phyloP scores from a whole-genome alignment of 805 yeast genomes.

The Cyberlindnera euphorbiiphila region DNA sequence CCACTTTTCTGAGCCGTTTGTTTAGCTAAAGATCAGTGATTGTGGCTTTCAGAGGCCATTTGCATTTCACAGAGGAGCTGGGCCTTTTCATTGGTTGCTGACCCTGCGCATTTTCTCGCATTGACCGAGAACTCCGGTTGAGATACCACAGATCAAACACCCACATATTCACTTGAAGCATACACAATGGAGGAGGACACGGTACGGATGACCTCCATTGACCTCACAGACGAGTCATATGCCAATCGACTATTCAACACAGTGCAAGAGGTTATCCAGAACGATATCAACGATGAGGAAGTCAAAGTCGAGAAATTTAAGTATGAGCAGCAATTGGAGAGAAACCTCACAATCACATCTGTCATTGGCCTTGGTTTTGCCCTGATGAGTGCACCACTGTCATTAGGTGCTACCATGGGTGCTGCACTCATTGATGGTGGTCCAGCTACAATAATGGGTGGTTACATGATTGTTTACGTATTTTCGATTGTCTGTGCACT shows the following conservation, averaged over 20 bases:
- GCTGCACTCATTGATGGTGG: slow-evolving; percentile 75
- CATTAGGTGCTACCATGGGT: slow-evolving; percentile 68
- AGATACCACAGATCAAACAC: too few species aligned
- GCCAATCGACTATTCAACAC: slow-evolving; percentile 17
- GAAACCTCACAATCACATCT: slow-evolving; percentile 64
- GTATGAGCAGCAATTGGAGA: slow-evolving; percentile 66
- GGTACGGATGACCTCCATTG: slow-evolving; percentile 8
- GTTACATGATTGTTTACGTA: slow-evolving; percentile 64
- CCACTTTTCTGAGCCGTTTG: too few species aligned
- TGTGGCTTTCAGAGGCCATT: too few species aligned
- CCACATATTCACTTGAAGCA: too few species aligned
- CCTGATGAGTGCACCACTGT: slow-evolving; percentile 78
- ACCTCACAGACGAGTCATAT: slow-evolving; percentile 10
- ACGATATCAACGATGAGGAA: slow-evolving; percentile 30
- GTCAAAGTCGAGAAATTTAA: slow-evolving; percentile 62
- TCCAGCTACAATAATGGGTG: slow-evolving; percentile 69
- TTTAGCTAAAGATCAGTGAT: too few species aligned
- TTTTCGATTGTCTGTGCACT: slow-evolving; percentile 62
- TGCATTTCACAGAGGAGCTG: too few species aligned
- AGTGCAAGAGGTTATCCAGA: slow-evolving; percentile 22
- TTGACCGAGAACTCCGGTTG: too few species aligned
- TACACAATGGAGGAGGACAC: slow-evolving; percentile 3
- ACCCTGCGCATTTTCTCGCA: too few species aligned
- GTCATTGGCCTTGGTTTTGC: slow-evolving; percentile 78
- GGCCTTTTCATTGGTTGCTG: too few species aligned